Base-by-base conservation (phyloP, 805 yeast genomes). In the Jamesozyma piceae region DNA sequence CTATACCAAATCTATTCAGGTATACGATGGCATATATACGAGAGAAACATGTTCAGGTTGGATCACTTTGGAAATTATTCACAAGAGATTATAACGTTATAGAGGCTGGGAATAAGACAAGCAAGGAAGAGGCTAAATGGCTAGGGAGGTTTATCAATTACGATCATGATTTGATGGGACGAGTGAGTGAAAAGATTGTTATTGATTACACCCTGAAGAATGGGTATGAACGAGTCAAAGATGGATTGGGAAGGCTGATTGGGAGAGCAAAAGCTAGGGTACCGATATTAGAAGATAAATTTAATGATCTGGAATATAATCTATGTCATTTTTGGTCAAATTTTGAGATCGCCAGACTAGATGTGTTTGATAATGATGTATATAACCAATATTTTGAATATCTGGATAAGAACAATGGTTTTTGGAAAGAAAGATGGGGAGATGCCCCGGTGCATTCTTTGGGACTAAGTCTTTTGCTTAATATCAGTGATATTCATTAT, bases 361-460 rank as follows among this genome's bases (percentile, higher is more conserved):
- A 81, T 51, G 60, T 89, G 17, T 89, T 86, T 68, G 69, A 73
- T 35, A 76, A 83, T 19, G 71, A 74, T 4, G 59, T 70, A 18
- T 92, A 90, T 62, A 71, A 76, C 39, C 68, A 69, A 21, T 89
- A 80, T 59, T 86, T 85, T 60, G 65, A 78, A 32, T 74, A 68
- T 51, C 62, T 90, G 38, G 97, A 92, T 43, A 39, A 62, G 6
- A 66, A 78, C 3, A 86, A 89, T 10, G 97, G 97, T 0, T 89
- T 90, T 57, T 88, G 79, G 72, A 72, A 74, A 42, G 96, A 92
- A 60, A 68, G 98, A 55, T 90, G 97, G 97, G 97, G 97, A 2
- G 97, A 90, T 69, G 96, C 97, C 0, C 95, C 97, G 0, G 79
- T 90, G 4, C 97, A 88, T 60, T 81, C 96, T 0, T 63, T 92